Evolutionary conservation across 2,329 filamentous ascomycete species (phyloP), one percentile per base, ranked within the genome.

Genomic region (Penicillium aurantiogriseum): DNA sequence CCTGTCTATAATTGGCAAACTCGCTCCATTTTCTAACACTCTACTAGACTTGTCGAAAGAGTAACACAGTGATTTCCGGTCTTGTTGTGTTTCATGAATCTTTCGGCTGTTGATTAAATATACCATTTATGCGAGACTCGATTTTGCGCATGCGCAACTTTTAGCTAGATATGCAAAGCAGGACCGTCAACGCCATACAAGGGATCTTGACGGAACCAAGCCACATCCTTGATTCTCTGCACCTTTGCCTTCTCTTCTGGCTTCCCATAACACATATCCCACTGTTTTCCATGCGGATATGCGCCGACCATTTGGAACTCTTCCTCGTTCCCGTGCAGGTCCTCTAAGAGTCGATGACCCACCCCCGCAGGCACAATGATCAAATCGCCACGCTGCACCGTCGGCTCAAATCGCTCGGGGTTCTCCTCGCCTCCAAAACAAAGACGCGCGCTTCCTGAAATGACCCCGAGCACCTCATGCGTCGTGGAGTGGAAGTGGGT

Each of bases 251-350:
- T 81, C 67, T 88, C 87, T 0, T 78, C 83, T 38, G 76, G 65
- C 51, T 77, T 77, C 1, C 87, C 87, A 75, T 89, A 88, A 64
- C 87, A 89, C 88, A 90, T 89, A 71, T 90, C 86, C 86, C 86
- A 90, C 19, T 71, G 62, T 55, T 77, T 79, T 17, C 75, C 81
- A 25, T 63, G 74, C 0, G 85, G 87, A 77, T 90, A 89, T 47
- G 80, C 81, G 0, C 87, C 88, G 0, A 90, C 82, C 86, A 89
- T 88, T 67, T 83, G 74, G 67, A 90, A 90, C 1, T 74, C 33
- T 17, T 58, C 58, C 17, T 55, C 78, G 2, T 79, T 77, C 19
- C 76, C 72, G 21, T 69, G 69, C 45, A 81, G 51, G 67, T 89
- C 85, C 59, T 86, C 78, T 15, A 88, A 63, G 57, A 89, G 71